Evolutionary conservation across 495 filamentous ascomycete species (phyloP).

Genomic region (Xylona heveae): DNA sequence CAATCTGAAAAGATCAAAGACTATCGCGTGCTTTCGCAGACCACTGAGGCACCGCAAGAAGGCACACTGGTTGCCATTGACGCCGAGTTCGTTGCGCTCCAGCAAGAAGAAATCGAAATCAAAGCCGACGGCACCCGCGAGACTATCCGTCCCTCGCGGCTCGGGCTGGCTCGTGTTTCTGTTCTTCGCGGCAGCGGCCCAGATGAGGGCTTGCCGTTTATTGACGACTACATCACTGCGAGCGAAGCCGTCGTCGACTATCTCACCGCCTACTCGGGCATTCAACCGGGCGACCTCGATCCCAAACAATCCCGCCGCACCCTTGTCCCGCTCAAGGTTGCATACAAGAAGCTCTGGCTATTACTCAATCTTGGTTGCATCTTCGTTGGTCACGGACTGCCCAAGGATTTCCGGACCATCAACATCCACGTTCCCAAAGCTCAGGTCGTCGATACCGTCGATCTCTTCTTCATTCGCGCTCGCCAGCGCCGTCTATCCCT

Average conservation of each 20-base stretch:
- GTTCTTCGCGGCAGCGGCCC: slow-evolving; percentile 61
- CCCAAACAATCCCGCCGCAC: slow-evolving; percentile 48
- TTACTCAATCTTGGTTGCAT: slow-evolving; percentile 82
- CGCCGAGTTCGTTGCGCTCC: slow-evolving; percentile 83
- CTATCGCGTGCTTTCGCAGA: slow-evolving; percentile 35
- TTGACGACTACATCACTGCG: slow-evolving; percentile 85
- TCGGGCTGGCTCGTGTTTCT: slow-evolving; percentile 72
- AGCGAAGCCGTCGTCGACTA: slow-evolving; percentile 90
- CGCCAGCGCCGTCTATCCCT: slow-evolving; percentile 59
- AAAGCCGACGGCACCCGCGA: slow-evolving; percentile 75
- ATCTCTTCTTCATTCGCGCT: slow-evolving; percentile 56
- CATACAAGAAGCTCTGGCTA: slow-evolving; percentile 96
- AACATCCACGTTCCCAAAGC: slow-evolving; percentile 87
- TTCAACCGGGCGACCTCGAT: slow-evolving; percentile 68
- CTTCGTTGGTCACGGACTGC: slow-evolving; percentile 84
- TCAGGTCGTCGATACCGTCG: slow-evolving; percentile 84
- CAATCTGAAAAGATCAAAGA: slow-evolving; percentile 14
- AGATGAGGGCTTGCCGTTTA: slow-evolving; percentile 63
- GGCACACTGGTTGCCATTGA: slow-evolving; percentile 74
- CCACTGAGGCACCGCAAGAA: slow-evolving; percentile 40
- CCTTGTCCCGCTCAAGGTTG: slow-evolving; percentile 68
- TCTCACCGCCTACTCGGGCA: slow-evolving; percentile 79
- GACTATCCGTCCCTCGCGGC: slow-evolving; percentile 63
- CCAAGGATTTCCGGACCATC: slow-evolving; percentile 89
- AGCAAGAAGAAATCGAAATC: slow-evolving; percentile 79